These are phyloP conservation scores for Saksenaea oblongispora DNA, from an alignment of 371 early-diverging fungal genomes.

Conservation along the genomic window DNA sequence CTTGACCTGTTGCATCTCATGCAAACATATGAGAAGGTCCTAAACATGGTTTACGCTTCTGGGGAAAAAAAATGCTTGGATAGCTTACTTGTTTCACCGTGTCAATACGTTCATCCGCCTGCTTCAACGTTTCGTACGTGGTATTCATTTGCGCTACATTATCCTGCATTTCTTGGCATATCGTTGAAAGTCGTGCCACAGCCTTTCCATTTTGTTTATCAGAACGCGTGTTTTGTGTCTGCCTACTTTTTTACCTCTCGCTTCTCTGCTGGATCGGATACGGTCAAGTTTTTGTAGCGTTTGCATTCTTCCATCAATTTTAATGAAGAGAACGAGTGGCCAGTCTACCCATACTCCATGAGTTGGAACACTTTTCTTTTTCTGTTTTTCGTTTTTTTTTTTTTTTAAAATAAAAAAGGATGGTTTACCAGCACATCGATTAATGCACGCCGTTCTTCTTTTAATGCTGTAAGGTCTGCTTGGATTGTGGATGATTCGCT, in stretches of 20 bases:
- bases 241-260: background rate
- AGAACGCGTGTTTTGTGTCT: background rate
- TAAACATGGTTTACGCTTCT: background rate
- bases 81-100: background rate
- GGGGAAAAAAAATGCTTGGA: background rate
- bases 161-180: constrained; percentile 1
- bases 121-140: background rate
- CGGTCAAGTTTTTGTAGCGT: background rate
- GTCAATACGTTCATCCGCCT: background rate
- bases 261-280: background rate
- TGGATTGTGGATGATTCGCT: constrained; percentile 6
- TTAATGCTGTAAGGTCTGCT: constrained; percentile 10
- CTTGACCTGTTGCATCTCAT: background rate
- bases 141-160: background rate
- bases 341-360: background rate
- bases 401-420: background rate
- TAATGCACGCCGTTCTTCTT: constrained; percentile 9
- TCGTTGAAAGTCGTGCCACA: background rate
- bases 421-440: constrained; percentile 11
- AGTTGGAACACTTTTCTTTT: background rate
- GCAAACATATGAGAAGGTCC: background rate
- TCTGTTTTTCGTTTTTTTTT: no score
- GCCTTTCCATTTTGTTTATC: background rate
- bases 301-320: background rate
- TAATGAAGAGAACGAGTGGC: background rate